Evolutionary conservation across 1,139 yeast genomes (phyloP).

Genomic region (Candida buenavistaensis): DNA sequence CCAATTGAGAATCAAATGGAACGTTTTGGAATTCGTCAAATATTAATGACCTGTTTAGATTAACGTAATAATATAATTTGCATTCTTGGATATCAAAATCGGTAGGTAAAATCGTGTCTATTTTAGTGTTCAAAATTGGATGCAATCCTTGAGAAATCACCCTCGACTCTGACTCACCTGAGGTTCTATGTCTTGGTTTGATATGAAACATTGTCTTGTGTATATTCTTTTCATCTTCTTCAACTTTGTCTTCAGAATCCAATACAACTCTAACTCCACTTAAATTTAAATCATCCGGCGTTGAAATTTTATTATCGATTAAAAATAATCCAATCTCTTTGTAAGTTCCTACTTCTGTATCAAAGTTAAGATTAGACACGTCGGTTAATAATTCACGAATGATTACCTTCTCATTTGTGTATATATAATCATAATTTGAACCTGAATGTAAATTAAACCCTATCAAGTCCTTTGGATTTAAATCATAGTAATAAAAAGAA

Average conservation of each 20-base stretch:
- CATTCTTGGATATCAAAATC: conserved; percentile 33
- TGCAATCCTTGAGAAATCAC: conserved; percentile 38
- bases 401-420: conserved; percentile 15
- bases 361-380: conserved; percentile 10
- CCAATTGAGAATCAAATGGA: conserved; percentile 25
- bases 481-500: conserved; percentile 21
- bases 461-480: conserved; percentile 6
- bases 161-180: conserved; percentile 9
- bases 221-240: conserved; percentile 18
- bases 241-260: conserved; percentile 12
- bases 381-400: conserved; percentile 16
- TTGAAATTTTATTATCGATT: conserved; percentile 23
- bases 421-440: conserved; percentile 16
- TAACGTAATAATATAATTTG: conserved; percentile 33
- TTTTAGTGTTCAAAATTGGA: conserved; percentile 27
- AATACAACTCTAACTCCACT: conserved; percentile 36
- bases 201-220: conserved; percentile 44
- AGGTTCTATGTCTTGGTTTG: conserved; percentile 40
- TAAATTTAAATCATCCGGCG: conserved; percentile 34
- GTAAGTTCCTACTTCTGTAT: conserved; percentile 12
- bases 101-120: conserved; percentile 16
- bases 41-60: conserved; percentile 35
- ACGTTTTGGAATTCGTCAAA: conserved; percentile 40
- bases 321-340: conserved; percentile 39
- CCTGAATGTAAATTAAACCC: conserved; percentile 4